A percentile compares a stretch with the other conserved stretches of the same genome.
Conservation (phyloP, 257 asterid species). For the Henckelia pumila region DNA sequence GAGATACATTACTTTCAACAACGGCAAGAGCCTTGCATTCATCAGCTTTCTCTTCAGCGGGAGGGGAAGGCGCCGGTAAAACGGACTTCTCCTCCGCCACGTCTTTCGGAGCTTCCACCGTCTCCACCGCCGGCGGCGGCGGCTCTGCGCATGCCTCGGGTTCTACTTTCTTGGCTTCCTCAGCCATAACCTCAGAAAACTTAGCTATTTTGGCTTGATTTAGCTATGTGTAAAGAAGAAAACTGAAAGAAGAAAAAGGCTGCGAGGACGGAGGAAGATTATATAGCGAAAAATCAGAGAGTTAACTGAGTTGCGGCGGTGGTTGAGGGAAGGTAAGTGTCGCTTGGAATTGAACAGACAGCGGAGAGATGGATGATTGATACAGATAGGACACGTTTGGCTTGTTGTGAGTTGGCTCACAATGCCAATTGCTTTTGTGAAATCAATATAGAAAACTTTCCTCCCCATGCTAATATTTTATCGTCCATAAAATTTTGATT, state of each 20-base stretch:
- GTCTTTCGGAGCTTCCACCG: slow-evolving; percentile 45
- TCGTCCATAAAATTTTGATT: neutral
- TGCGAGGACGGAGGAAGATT: slow-evolving; percentile 2
- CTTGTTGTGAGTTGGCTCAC: slow-evolving; percentile 25
- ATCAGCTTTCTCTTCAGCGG: slow-evolving; percentile 52
- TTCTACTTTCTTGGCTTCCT: slow-evolving; percentile 48
- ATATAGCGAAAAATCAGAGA: slow-evolving; percentile 11
- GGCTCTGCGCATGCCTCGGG: slow-evolving; percentile 34
- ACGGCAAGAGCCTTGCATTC: slow-evolving; percentile 71
- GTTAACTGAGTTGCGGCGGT: slow-evolving; percentile 27
- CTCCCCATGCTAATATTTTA: neutral
- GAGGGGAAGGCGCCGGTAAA: slow-evolving; percentile 36
- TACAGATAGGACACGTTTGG: slow-evolving; percentile 17
- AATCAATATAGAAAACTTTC: too few species aligned
- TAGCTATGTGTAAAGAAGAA: neutral
- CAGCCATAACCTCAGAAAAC: slow-evolving; percentile 49
- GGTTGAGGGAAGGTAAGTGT: slow-evolving; percentile 45
- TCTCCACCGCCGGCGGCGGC: slow-evolving; percentile 23
- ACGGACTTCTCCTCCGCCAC: slow-evolving; percentile 72
- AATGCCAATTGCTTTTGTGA: slow-evolving; percentile 15
- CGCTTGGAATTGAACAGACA: slow-evolving; percentile 29
- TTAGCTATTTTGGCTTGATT: slow-evolving; percentile 16
- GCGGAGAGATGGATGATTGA: slow-evolving; percentile 25
- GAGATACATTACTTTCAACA: slow-evolving; percentile 42
- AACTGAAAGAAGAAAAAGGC: neutral